Percentiles rank a stretch among this genome's conserved stretches.
Evolutionary conservation across 495 filamentous ascomycete species (phyloP).

Genomic region (Ascodesmis nigricans): DNA sequence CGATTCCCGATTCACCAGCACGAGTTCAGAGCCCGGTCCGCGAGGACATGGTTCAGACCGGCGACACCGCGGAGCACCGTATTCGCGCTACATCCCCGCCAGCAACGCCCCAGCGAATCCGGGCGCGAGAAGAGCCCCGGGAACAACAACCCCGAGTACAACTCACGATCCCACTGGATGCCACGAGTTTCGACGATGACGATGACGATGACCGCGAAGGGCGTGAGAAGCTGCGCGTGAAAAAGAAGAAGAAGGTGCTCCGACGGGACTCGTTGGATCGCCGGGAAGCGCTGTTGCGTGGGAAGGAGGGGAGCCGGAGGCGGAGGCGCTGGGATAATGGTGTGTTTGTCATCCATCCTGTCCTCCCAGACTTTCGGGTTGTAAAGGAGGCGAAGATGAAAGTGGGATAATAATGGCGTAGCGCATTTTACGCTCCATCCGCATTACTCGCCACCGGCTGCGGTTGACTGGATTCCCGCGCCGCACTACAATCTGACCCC

Average conservation of each 20-base stretch:
- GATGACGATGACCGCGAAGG: too few relatives aligned
- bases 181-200: too few relatives aligned
- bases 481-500: slow-evolving; percentile 70
- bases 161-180: too few relatives aligned
- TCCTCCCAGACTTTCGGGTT: not conserved
- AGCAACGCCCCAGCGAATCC: too few relatives aligned
- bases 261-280: slow-evolving; percentile 40
- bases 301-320: slow-evolving; percentile 75
- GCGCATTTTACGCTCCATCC: slow-evolving; percentile 75
- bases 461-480: slow-evolving; percentile 56
- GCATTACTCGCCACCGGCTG: slow-evolving; percentile 56
- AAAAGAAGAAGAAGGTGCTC: slow-evolving; percentile 15
- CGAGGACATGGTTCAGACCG: too few relatives aligned
- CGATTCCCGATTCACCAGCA: too few relatives aligned
- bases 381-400: not conserved
- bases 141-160: too few relatives aligned
- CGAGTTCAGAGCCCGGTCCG: too few relatives aligned
- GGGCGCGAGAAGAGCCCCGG: too few relatives aligned
- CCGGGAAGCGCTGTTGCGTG: slow-evolving; percentile 65
- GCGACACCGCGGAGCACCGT: too few relatives aligned
- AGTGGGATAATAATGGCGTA: slow-evolving; percentile 21
- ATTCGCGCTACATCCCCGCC: too few relatives aligned
- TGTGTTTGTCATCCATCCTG: slow-evolving; percentile 22
- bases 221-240: too few relatives aligned
- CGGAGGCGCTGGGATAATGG: slow-evolving; percentile 91